phyloP scores from a whole-genome alignment of 2,329 filamentous ascomycete species.

The Ophiostoma piceae region DNA sequence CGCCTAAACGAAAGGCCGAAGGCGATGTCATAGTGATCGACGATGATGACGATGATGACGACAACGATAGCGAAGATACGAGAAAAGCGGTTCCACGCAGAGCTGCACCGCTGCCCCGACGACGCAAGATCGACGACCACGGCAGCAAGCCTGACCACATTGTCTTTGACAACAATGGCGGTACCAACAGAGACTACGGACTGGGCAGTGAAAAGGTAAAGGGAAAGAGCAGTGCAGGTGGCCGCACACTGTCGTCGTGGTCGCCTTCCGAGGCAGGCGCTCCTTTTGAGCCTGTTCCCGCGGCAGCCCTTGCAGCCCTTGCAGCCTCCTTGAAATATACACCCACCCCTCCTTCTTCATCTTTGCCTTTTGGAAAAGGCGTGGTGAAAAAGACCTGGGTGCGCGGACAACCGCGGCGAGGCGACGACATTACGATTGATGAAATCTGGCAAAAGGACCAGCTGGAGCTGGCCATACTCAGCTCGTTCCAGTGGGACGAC shows the following conservation, averaged over 20 bases:
- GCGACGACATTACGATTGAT: slow-evolving; percentile 78
- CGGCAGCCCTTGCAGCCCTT: background rate
- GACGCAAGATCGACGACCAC: slow-evolving; percentile 14
- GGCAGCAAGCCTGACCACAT: background rate
- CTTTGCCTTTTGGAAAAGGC: slow-evolving; percentile 50
- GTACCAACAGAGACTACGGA: background rate
- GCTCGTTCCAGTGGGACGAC: slow-evolving; percentile 81
- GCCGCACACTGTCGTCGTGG: slow-evolving; percentile 2
- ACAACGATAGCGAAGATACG: background rate
- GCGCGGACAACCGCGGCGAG: slow-evolving; percentile 52
- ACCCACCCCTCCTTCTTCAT: background rate
- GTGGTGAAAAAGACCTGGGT: slow-evolving; percentile 78
- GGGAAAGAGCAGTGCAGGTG: background rate
- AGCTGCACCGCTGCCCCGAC: background rate
- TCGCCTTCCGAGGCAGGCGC: background rate
- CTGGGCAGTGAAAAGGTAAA: background rate
- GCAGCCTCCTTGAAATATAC: background rate
- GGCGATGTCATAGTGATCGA: slow-evolving; percentile 19
- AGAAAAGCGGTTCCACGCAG: background rate
- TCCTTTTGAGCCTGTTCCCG: background rate
- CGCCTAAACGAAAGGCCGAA: slow-evolving; percentile 21
- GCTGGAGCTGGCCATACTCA: slow-evolving; percentile 72
- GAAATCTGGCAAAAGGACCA: slow-evolving; percentile 72
- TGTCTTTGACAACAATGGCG: background rate
- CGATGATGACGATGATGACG: slow-evolving; percentile 17